These are phyloP conservation scores for Arthrinium phaeospermum DNA, from an alignment of 2,329 filamentous ascomycete genomes.

Conservation along the genomic window DNA sequence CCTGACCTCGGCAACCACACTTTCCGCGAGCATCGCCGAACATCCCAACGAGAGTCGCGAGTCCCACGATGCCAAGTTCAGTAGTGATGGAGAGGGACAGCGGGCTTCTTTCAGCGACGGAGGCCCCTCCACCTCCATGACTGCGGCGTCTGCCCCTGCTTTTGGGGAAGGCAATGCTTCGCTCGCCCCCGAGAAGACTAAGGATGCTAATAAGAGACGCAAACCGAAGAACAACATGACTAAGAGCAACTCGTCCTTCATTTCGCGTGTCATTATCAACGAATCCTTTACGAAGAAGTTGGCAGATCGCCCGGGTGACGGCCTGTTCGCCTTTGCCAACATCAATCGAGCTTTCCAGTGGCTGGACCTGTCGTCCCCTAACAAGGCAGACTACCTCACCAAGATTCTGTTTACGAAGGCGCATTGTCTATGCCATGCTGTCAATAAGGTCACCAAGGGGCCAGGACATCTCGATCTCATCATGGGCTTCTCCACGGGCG, in stretches of 20 bases:
- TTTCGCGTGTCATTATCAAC: constrained; percentile 93
- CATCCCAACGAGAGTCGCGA: constrained; percentile 64
- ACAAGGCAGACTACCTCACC: constrained; percentile 86
- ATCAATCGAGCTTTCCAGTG: constrained; percentile 96
- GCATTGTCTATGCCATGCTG: constrained; percentile 92
- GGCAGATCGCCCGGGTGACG: constrained; percentile 77
- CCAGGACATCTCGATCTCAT: constrained; percentile 84
- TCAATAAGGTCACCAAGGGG: constrained; percentile 83
- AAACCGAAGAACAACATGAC: constrained; percentile 99
- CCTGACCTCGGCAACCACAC: constrained; percentile 56
- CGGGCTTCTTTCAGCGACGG: constrained; percentile 59
- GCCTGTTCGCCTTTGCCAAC: constrained; percentile 90
- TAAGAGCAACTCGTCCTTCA: constrained; percentile 98
- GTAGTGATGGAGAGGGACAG: constrained; percentile 61
- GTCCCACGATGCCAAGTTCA: constrained; percentile 64
- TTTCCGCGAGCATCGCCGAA: constrained; percentile 63
- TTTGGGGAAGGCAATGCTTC: constrained; percentile 89
- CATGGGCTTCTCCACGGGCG: constrained; percentile 94
- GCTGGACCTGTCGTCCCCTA: constrained; percentile 82
- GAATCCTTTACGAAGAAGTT: constrained; percentile 81
- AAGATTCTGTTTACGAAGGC: constrained; percentile 98
- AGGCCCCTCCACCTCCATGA: constrained; percentile 41
- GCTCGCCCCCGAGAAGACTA: constrained; percentile 66
- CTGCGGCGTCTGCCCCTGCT: constrained; percentile 60
- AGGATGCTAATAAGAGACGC: constrained; percentile 78